A percentile compares a stretch with the other conserved stretches of the same genome.
These are phyloP conservation scores for Trametes polyzona DNA, from an alignment of 1,284 basidiomycete species.

Conservation along the genomic window DNA sequence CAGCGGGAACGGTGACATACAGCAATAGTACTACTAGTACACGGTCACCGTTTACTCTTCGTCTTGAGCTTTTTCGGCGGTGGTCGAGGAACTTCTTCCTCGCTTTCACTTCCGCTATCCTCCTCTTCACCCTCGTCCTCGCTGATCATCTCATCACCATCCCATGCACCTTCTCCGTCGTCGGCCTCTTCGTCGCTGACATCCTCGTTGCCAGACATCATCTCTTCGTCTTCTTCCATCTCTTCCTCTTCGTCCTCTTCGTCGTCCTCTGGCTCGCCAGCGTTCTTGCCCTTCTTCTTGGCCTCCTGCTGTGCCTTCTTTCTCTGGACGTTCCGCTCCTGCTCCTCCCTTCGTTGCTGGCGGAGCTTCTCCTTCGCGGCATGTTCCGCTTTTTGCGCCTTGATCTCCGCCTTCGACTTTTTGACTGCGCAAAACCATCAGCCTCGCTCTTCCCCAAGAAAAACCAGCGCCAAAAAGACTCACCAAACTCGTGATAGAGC, in stretches of 20 bases:
- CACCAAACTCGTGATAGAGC: conserved; percentile 91
- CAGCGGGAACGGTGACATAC: not conserved
- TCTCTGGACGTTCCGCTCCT: conserved; percentile 83
- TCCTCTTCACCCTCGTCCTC: conserved; percentile 49
- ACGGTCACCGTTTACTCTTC: conserved; percentile 42
- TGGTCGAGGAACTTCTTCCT: conserved; percentile 39
- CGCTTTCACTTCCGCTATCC: conserved; percentile 40
- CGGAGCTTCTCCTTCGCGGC: conserved; percentile 76
- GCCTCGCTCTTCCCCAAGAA: not conserved
- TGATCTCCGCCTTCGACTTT: conserved; percentile 77
- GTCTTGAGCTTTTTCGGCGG: conserved; percentile 45
- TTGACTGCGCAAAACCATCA: conserved; percentile 57
- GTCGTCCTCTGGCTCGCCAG: conserved; percentile 45
- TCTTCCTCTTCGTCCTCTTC: conserved; percentile 45
- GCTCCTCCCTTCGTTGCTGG: conserved; percentile 81
- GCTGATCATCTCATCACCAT: conserved; percentile 68
- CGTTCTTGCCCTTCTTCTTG: conserved; percentile 43
- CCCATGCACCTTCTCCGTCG: conserved; percentile 53
- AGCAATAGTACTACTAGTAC: no score
- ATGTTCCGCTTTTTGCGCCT: conserved; percentile 71
- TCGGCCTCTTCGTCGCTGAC: conserved; percentile 46
- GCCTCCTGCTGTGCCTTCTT: conserved; percentile 60
- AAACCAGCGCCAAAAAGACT: conserved; percentile 31
- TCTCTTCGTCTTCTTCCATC: conserved; percentile 40
- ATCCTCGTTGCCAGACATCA: conserved; percentile 33